A percentile compares a stretch with the other conserved stretches of the same genome.
Conservation (phyloP, 176 grass and related monocot genomes). For the Tillandsia leiboldiana region DNA sequence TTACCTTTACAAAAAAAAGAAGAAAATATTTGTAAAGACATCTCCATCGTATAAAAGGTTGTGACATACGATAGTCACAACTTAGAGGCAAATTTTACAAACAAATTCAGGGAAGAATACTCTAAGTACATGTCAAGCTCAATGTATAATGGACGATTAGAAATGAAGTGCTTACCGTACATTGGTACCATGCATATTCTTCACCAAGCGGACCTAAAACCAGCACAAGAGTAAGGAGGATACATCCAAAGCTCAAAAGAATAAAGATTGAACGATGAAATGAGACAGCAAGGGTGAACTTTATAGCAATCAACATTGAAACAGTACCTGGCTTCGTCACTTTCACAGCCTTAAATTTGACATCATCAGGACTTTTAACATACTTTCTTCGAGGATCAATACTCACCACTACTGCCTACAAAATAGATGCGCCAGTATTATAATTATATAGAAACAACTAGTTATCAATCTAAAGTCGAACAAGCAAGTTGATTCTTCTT, state of each 20-base stretch:
- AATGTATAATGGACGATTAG: neutral
- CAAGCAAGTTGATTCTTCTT: neutral
- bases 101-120: neutral
- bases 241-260: slow-evolving; percentile 13
- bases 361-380: slow-evolving; percentile 69
- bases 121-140: neutral
- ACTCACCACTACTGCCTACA: slow-evolving; percentile 93
- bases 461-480: neutral
- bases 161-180: slow-evolving; percentile 49
- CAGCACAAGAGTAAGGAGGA: slow-evolving; percentile 17
- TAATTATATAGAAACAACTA: slow-evolving; percentile 5
- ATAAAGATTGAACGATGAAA: slow-evolving; percentile 11
- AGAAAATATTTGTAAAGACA: neutral
- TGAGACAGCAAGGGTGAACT: slow-evolving; percentile 1
- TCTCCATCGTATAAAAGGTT: neutral
- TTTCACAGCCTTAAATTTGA: slow-evolving; percentile 69
- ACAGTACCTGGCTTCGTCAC: slow-evolving; percentile 60
- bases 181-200: slow-evolving; percentile 98
- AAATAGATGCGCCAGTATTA: slow-evolving; percentile 19
- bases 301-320: neutral
- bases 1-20: slow-evolving; percentile 46
- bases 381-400: slow-evolving; percentile 88
- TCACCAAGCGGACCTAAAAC: slow-evolving; percentile 69
- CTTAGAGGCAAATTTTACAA: neutral
- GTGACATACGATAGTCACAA: neutral